Conservation (phyloP, 78 protist species). For the Diacronema lutheri region DNA sequence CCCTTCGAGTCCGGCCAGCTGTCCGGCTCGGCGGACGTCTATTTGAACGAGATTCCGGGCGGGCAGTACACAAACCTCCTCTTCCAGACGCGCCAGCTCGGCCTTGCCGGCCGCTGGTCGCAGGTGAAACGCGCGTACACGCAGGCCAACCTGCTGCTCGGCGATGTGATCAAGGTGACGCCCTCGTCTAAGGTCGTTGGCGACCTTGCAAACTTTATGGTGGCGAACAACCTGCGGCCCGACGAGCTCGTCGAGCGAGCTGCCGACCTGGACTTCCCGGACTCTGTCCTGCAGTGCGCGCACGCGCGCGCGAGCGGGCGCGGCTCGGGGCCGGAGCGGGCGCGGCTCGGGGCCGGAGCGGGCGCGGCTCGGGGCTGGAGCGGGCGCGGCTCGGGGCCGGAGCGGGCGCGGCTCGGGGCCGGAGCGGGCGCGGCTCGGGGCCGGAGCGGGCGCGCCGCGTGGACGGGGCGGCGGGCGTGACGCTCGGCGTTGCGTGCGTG, state of each 20-base stretch:
- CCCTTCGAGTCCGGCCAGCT: conserved; percentile 23
- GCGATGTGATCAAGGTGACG: conserved; percentile 83
- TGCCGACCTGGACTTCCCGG: conserved; percentile 60
- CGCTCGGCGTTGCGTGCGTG: too few species aligned
- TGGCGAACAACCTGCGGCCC: background rate
- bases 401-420: too few species aligned
- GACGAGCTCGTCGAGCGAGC: background rate
- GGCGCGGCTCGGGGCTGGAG: too few species aligned
- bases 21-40: conserved; percentile 59
- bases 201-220: conserved; percentile 76
- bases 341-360: too few species aligned
- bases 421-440: too few species aligned
- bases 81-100: conserved; percentile 66
- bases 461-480: too few species aligned
- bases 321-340: too few species aligned
- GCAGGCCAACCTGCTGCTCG: conserved; percentile 70
- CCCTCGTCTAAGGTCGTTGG: conserved; percentile 79
- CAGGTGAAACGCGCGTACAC: conserved; percentile 54
- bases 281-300: conserved; percentile 71
- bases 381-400: too few species aligned
- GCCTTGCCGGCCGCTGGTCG: conserved; percentile 67
- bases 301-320: too few species aligned
- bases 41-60: conserved; percentile 88
- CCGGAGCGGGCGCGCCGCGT: too few species aligned
- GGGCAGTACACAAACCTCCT: conserved; percentile 89